Evolutionary conservation across 2,329 filamentous ascomycete species (phyloP), one percentile per base, ranked within the genome.

Genomic region (Clonostachys rosea): DNA sequence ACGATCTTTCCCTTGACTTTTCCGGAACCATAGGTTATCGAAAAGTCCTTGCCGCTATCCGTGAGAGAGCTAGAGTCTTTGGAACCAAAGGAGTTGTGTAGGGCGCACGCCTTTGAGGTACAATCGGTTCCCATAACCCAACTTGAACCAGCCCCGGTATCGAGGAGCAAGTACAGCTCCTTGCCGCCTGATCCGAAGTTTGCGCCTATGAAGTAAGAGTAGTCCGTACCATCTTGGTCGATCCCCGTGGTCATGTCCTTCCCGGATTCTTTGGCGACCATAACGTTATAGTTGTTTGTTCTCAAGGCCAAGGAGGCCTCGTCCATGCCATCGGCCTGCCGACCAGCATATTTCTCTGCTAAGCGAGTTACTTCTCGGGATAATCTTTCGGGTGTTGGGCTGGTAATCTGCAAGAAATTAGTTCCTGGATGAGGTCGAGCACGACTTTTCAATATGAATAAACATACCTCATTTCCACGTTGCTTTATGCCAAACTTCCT

Each of bases 61-160:
- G 80, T 65, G 43, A 88, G 76, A 3, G 84, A 83, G 43, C 69
- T 76, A 5, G 90, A 95, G 53, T 86, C 78, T 4, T 70, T 65
- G 5, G 75, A 60, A 13, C 86, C 86, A 59, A 89, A 92, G 0
- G 77, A 81, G 57, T 82, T 82, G 63, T 95, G 91, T 54, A 74
- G 71, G 33, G 67, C 61, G 62, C 91, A 96, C 5, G 88, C 79
- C 20, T 74, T 64, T 4, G 81, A 81, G 14, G 64, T 74, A 69
- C 91, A 96, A 47, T 75, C 69, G 14, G 81, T 72, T 33, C 84
- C 80, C 81, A 94, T 94, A 17, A 95, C 81, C 91, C 91, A 96
- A 12, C 85, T 90, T 49, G 88, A 89, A 18, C 79, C 79, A 37
- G 83, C 81, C 24, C 83, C 83, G 8, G 83, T 84, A 59, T 87